These are phyloP conservation scores for Microdochium bolleyi DNA, from an alignment of 2,329 filamentous ascomycete species.

Conservation along the genomic window DNA sequence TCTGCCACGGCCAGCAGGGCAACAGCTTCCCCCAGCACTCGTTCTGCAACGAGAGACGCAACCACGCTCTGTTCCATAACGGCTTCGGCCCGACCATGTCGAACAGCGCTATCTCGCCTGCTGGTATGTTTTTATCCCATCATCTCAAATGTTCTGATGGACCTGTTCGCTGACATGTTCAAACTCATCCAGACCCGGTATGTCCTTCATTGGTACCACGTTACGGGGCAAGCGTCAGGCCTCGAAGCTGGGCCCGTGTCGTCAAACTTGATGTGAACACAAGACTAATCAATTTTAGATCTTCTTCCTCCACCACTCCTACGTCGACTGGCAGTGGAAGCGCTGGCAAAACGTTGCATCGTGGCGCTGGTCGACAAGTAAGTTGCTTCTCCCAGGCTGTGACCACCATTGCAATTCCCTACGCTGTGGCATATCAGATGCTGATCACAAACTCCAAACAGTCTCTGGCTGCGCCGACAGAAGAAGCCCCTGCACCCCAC, in stretches of 20 bases:
- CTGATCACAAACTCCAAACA: neutral
- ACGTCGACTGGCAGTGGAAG: neutral
- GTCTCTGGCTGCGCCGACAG: neutral
- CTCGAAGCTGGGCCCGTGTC: neutral
- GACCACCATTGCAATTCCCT: neutral
- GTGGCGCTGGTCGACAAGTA: neutral
- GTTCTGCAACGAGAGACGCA: conserved; percentile 10
- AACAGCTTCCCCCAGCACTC: conserved; percentile 2
- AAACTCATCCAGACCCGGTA: neutral
- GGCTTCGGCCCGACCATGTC: conserved; percentile 21
- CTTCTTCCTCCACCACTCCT: neutral
- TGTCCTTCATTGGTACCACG: neutral
- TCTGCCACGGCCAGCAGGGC: neutral
- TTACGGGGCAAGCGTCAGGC: neutral
- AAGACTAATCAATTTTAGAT: neutral
- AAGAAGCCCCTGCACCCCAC: neutral
- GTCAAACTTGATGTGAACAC: neutral
- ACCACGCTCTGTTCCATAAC: conserved; percentile 23
- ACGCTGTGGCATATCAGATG: no score
- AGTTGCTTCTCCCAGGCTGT: neutral
- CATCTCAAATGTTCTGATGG: neutral
- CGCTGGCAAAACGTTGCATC: neutral
- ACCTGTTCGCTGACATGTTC: neutral
- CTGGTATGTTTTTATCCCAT: no score
- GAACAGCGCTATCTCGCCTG: conserved; percentile 19